Conservation (phyloP, 345 rosid species). For the Laguncularia racemosa region DNA sequence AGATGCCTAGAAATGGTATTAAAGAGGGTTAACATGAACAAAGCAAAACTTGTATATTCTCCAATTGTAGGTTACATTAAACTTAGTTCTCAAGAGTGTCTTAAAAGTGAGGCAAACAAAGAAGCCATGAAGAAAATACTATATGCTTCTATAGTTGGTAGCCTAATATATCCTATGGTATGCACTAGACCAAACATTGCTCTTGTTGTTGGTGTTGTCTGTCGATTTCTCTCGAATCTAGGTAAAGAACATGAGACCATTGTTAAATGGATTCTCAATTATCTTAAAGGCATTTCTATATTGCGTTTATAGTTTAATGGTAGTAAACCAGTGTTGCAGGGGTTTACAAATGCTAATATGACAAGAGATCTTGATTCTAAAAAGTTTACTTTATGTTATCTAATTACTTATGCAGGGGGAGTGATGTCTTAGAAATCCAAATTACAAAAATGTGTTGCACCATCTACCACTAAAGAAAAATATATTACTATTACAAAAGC, state of each 20-base stretch:
- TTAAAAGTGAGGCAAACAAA: not conserved
- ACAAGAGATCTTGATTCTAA: no score
- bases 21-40: not conserved
- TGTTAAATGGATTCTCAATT: constrained; percentile 6
- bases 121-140: not conserved
- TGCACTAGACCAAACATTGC: not conserved
- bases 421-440: no score
- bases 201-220: constrained; percentile 1
- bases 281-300: not conserved
- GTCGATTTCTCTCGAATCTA: not conserved
- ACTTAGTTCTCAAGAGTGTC: not conserved
- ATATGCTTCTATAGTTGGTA: constrained; percentile 1
- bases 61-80: constrained; percentile 1
- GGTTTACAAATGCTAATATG: constrained; percentile 1
- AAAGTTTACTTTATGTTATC: constrained; percentile 2
- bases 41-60: not conserved
- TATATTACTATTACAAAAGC: not conserved
- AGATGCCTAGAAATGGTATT: no score
- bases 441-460: no score
- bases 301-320: no score
- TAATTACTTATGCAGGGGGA: not conserved
- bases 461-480: no score
- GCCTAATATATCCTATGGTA: constrained; percentile 3
- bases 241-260: no score
- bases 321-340: not conserved